A percentile compares a stretch with the other conserved stretches of the same genome.
These are phyloP conservation scores for Zea mays DNA, from an alignment of 176 grass and related monocot species.

Conservation along the genomic window DNA sequence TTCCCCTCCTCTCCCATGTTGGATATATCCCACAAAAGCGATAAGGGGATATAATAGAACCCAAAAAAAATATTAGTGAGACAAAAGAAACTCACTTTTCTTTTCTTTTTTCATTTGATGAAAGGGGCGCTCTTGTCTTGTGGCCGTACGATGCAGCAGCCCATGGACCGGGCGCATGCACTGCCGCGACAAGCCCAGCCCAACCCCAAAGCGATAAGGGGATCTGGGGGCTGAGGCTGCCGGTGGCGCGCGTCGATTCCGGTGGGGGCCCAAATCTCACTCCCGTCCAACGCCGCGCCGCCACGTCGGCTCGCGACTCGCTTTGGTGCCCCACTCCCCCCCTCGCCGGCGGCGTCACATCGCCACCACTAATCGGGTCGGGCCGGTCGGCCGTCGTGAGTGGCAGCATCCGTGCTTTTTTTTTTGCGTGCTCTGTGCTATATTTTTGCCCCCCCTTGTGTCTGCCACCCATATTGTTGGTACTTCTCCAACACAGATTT, in stretches of 20 bases:
- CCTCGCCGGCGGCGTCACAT: background rate
- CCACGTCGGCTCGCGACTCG: background rate
- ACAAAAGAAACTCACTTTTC: background rate
- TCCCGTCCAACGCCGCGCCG: background rate
- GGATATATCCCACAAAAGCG: no score
- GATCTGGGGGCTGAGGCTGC: constrained; percentile 22
- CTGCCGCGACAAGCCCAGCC: background rate
- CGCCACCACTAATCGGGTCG: background rate
- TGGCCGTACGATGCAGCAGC: background rate
- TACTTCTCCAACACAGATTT: background rate
- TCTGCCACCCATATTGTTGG: no score
- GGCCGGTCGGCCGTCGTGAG: background rate
- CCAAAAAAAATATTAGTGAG: no score
- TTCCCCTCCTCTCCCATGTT: no score
- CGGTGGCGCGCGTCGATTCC: constrained; percentile 39
- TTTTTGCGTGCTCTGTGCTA: no score
- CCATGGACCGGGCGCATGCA: constrained; percentile 40
- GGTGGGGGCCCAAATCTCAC: constrained; percentile 9
- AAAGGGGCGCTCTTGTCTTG: background rate
- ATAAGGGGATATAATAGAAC: no score
- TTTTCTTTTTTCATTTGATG: background rate
- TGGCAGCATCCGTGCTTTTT: no score
- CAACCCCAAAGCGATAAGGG: constrained; percentile 41
- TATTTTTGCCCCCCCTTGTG: no score
- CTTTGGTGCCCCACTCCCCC: no score